These are phyloP conservation scores for Hypoxylon sp. DNA, from an alignment of 2,329 filamentous ascomycete species.

Conservation along the genomic window DNA sequence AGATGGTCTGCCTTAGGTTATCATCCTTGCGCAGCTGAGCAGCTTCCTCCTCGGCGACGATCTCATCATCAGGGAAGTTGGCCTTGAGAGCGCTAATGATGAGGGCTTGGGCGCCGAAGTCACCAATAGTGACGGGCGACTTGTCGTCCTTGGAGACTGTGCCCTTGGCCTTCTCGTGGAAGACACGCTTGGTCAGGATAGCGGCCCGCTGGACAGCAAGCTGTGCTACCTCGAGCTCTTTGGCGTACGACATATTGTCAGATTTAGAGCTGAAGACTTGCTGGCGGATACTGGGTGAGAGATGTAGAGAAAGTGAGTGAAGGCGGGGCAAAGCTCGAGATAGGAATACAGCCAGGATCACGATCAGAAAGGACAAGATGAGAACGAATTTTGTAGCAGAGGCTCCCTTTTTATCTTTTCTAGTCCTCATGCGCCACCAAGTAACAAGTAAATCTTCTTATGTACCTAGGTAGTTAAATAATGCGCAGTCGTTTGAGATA, in stretches of 20 bases:
- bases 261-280: slow-evolving; percentile 21
- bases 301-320: slow-evolving; percentile 48
- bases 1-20: slow-evolving; percentile 81
- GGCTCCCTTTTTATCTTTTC: slow-evolving; percentile 30
- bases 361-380: slow-evolving; percentile 46
- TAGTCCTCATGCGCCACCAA: slow-evolving; percentile 41
- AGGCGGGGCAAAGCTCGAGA: slow-evolving; percentile 54
- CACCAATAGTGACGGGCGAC: slow-evolving; percentile 96
- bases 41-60: slow-evolving; percentile 96
- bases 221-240: slow-evolving; percentile 80
- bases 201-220: slow-evolving; percentile 82
- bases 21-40: slow-evolving; percentile 80
- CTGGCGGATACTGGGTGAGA: slow-evolving; percentile 32
- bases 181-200: slow-evolving; percentile 82
- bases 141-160: slow-evolving; percentile 95
- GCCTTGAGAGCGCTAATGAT: slow-evolving; percentile 92
- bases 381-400: slow-evolving; percentile 38
- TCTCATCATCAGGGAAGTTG: slow-evolving; percentile 90
- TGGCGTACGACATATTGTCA: slow-evolving; percentile 67
- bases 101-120: slow-evolving; percentile 96
- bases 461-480: neutral
- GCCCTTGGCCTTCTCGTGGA: slow-evolving; percentile 92
- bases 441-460: slow-evolving; percentile 7
- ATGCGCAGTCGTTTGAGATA: slow-evolving; percentile 7
- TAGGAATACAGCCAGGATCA: slow-evolving; percentile 51